These are phyloP conservation scores for Trametes versicolor DNA, from an alignment of 1,284 basidiomycete genomes.

Conservation along the genomic window DNA sequence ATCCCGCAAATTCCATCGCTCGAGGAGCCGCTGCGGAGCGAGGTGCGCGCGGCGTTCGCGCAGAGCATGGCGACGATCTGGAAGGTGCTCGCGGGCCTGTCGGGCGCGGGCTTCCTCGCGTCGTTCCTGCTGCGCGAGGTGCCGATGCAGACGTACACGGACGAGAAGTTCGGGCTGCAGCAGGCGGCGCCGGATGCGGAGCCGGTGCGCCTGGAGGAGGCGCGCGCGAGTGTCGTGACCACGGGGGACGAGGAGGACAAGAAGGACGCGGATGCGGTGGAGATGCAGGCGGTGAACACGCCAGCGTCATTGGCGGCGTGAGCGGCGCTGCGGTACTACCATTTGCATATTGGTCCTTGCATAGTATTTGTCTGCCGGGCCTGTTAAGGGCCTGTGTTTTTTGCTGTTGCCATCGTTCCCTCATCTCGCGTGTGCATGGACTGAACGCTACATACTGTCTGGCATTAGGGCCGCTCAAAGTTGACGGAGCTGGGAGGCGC, in stretches of 20 bases:
- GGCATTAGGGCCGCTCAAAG: neutral
- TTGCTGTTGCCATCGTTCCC: neutral
- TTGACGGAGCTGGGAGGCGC: no score
- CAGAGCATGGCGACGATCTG: slow-evolving; percentile 46
- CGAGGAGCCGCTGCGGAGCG: slow-evolving; percentile 41
- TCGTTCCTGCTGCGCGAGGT: slow-evolving; percentile 47
- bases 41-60: slow-evolving; percentile 49
- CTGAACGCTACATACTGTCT: neutral
- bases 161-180: slow-evolving; percentile 41
- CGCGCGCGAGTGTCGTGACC: neutral
- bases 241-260: slow-evolving; percentile 1
- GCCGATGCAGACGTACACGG: slow-evolving; percentile 43
- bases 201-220: slow-evolving; percentile 5
- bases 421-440: slow-evolving; percentile 2
- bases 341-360: neutral
- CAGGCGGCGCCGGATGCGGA: neutral
- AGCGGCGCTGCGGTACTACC: neutral
- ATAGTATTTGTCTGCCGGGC: neutral
- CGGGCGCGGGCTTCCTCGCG: slow-evolving; percentile 45
- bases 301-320: neutral
- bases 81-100: slow-evolving; percentile 48
- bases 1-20: slow-evolving; percentile 47
- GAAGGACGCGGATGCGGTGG: slow-evolving; percentile 14
- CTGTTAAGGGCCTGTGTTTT: neutral
- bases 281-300: slow-evolving; percentile 15